Evolutionary conservation across 2,329 filamentous ascomycete genomes (phyloP), one percentile per base, ranked within the genome.

Genomic region (Xylariaceae sp.): DNA sequence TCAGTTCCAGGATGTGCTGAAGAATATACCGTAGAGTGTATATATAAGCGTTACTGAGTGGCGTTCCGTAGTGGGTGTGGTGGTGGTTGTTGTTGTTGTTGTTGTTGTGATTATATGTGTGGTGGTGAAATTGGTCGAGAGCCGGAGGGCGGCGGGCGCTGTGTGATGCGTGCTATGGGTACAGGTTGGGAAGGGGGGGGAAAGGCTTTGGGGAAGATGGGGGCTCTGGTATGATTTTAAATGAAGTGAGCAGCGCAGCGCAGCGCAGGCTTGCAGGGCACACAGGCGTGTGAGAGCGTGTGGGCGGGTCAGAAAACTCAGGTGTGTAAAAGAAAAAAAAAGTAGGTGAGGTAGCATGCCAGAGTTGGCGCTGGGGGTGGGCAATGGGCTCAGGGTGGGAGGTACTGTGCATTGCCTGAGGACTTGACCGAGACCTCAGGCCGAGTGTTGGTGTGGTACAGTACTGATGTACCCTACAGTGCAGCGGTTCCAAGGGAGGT

Each of bases 221-320:
- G 59, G 58, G 59, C 53, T 53, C 51, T 56, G 54, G 50, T 57
- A 52, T 56, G 57, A 50, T 57, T 62, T 59, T 62, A 63, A 62
- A 62, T 59, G 56, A 58, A 50, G 53, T 50, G 50, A 26, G 22
- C 22, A 26, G 22, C 22, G 22, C 22, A 26, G 22, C n/a, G 22
- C 22, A 6, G 6, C 11, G 22, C 11, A 26, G 52, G 38, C 35
- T 34, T 24, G 44, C 35, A 32, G 40, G 32, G 34, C 28, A 40
- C 37, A 38, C 33, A 29, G 40, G 32, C 24, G 26, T 30, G n/a
- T 34, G 19, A 34, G 22, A 37, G n/a, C n/a, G n/a, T n/a, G 44
- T 45, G 50, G 51, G 51, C 53, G 50, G 50, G 54, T 55, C 54
- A 53, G 51, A 45, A 53, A 52, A 48, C 22, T 26, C 22, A 26